phyloP scores from a whole-genome alignment of 2,329 filamentous ascomycete genomes.

The Microdochium nivale region DNA sequence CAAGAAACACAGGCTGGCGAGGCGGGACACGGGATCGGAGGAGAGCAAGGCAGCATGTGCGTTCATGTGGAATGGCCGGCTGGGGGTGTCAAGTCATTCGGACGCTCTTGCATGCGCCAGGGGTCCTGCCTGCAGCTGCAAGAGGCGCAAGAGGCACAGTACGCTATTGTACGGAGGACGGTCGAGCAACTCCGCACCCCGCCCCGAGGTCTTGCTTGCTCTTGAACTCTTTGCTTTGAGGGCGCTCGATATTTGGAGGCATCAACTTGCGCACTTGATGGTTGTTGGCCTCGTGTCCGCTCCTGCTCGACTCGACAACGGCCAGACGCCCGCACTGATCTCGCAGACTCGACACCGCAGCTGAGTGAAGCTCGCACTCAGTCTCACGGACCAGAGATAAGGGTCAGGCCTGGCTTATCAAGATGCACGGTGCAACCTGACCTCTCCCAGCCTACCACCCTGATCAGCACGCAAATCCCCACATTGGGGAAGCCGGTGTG shows the following conservation, averaged over 20 bases:
- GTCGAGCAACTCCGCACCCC: no score
- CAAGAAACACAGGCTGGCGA: background rate
- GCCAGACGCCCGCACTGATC: no score
- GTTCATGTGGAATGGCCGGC: background rate
- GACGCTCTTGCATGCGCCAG: background rate
- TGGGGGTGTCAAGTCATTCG: background rate
- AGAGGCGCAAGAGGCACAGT: no score
- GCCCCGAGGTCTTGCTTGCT: no score
- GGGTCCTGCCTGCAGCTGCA: background rate
- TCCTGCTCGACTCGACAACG: no score
- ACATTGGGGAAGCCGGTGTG: background rate
- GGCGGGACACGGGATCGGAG: background rate
- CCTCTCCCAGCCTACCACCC: background rate
- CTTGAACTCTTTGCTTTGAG: no score
- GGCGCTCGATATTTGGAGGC: no score
- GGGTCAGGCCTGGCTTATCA: background rate
- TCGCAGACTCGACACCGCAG: no score
- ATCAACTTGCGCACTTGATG: no score
- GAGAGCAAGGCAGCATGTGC: background rate
- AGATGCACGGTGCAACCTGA: background rate
- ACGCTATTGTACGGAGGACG: no score
- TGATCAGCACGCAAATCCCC: background rate
- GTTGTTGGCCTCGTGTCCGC: no score
- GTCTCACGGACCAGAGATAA: background rate
- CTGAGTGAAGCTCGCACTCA: background rate